Evolutionary conservation across 768 basidiomycete species (phyloP), one percentile per base, ranked within the genome.

Genomic region (Chalciporus chontae): DNA sequence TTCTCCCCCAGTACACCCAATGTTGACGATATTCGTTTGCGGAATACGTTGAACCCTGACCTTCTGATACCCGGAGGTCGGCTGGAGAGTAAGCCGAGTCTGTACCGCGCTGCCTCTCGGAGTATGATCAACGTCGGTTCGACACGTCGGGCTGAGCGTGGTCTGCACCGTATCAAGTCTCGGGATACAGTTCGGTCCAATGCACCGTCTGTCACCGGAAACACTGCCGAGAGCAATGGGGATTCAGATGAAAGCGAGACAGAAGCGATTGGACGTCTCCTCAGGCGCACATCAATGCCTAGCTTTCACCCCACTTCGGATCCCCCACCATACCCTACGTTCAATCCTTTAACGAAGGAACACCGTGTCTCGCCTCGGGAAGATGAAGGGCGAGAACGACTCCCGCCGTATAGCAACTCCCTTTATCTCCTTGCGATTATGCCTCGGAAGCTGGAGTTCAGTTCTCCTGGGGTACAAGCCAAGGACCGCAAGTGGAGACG

Each of bases 381-480:
- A n/a, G 90, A 94, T 52, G 95, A 95, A 63, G 95, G 91, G 8
- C 69, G 58, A 41, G 95, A 99, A 68, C 67, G 66, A 34, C 76
- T 99, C 1, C 96, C 96, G 0, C 37, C 65, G 5, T 99, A 99
- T 67, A 79, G 78, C 52, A 97, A 96, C 69, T 70, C 75, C 14
- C 79, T 98, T 15, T 84, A 90, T 61, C 80, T 97, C 59, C 77
- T 81, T 31, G 90, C 85, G 3, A 76, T 84, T 47, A 79, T 99
- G 73, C 87, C 87, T 1, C 81, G 90, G 41, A 99, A 99, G 75
- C 80, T 94, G 83, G 96, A 99, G 73, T 98, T 99, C 63, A 73
- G 70, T 4, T 69, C 77, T 10, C 92, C 94, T 0, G 94, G 94
- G 7, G 74, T 90, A 3, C 90, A 95, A 66, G 85, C 94, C 7